phyloP scores from a whole-genome alignment of 106 monocot genomes.

The Allium sativum region DNA sequence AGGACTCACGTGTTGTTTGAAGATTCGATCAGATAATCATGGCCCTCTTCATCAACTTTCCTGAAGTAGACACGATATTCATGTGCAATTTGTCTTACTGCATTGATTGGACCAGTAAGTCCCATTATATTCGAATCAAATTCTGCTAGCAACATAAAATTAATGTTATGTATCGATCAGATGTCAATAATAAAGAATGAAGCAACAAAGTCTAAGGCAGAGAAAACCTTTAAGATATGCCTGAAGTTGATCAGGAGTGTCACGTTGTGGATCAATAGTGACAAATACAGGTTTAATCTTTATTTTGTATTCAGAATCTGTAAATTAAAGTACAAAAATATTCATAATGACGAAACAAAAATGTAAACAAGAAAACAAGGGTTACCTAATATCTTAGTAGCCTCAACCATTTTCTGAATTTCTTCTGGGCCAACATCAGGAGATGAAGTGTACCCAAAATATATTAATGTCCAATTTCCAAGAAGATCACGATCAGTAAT shows the following conservation, averaged over 20 bases:
- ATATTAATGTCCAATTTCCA: constrained; percentile 88
- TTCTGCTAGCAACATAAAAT: constrained; percentile 35
- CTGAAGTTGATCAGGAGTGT: constrained; percentile 64
- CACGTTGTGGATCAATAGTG: constrained; percentile 90
- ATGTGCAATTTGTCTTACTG: constrained; percentile 82
- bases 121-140: constrained; percentile 82
- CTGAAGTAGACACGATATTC: constrained; percentile 88
- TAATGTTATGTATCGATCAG: neutral
- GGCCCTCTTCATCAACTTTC: constrained; percentile 78
- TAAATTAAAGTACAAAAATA: constrained; percentile 1
- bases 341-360: no score
- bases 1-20: constrained; percentile 68
- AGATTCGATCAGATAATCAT: constrained; percentile 89
- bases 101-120: constrained; percentile 53
- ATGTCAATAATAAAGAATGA: neutral
- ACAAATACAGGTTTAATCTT: constrained; percentile 76
- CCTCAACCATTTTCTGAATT: constrained; percentile 75
- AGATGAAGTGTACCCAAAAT: constrained; percentile 95
- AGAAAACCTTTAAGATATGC: constrained; percentile 69
- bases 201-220: constrained; percentile 3
- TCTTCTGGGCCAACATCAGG: constrained; percentile 85
- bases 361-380: constrained; percentile 12
- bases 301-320: constrained; percentile 52
- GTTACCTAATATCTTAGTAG: constrained; percentile 61
- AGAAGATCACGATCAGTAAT: constrained; percentile 64